Percentiles rank a stretch among this genome's conserved stretches.
These are phyloP conservation scores for Suillus americanus DNA, from an alignment of 768 basidiomycete species.

Conservation along the genomic window DNA sequence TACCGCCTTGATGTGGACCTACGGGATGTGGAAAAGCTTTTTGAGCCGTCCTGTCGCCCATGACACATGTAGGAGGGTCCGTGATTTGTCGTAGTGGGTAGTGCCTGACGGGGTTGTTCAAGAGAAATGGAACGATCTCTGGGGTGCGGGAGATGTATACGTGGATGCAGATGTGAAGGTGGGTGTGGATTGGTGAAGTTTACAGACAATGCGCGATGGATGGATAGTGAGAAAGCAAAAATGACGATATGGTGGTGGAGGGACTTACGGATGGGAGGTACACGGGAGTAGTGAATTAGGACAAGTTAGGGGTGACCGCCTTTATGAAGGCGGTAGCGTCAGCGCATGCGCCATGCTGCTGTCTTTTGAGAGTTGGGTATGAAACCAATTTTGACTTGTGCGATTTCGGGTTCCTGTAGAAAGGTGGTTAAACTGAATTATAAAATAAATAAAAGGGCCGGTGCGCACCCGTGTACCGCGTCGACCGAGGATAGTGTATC, in stretches of 20 bases:
- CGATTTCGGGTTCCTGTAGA: constrained; percentile 71
- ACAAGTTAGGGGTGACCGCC: constrained; percentile 72
- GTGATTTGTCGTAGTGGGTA: constrained; percentile 70
- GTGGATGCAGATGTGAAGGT: background rate
- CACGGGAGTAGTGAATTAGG: constrained; percentile 75
- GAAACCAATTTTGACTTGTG: constrained; percentile 75
- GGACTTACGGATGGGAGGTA: constrained; percentile 58
- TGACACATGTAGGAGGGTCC: constrained; percentile 67
- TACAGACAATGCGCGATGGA: no score
- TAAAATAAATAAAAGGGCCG: background rate
- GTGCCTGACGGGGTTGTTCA: constrained; percentile 61
- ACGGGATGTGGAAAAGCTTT: constrained; percentile 47
- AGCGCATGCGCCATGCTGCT: constrained; percentile 63
- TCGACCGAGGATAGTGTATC: constrained; percentile 48
- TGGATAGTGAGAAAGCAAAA: constrained; percentile 7
- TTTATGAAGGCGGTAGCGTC: constrained; percentile 70
- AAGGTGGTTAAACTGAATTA: background rate
- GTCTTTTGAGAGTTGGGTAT: constrained; percentile 61
- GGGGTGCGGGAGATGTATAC: background rate
- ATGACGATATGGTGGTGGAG: background rate
- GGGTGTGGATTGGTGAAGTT: background rate
- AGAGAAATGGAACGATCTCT: constrained; percentile 61
- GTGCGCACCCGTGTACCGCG: constrained; percentile 55
- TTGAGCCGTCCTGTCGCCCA: constrained; percentile 72
- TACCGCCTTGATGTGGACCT: constrained; percentile 30